Base-by-base conservation (phyloP, 495 filamentous ascomycete genomes). In the Viridothelium virens region DNA sequence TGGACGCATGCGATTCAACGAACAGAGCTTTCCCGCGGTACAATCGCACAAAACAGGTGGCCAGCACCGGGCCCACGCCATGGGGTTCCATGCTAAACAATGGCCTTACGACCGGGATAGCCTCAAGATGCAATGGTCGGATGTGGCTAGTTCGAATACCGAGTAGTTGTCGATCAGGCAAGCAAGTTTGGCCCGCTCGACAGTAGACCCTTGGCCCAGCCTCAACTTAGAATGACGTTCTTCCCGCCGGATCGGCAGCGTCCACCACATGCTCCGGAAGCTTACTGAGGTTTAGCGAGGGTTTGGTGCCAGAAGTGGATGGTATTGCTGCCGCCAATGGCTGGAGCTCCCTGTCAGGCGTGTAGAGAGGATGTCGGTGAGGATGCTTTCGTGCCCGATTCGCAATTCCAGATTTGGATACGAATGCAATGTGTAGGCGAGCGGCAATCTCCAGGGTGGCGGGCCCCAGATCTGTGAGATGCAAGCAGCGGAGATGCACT, bases 151-250 rank as follows among this genome's bases (percentile, higher is more conserved):
- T 4, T 31, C 25, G 53, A 31, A 33, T 59, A 36, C 53, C 53
- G 31, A 59, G 53, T 59, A 59, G 53, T 59, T 4, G 53, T 33
- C 53, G 53, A 59, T 59, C 53, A 59, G 36, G 53, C 53, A 59
- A 53, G 48, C 48, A 53, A 59, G 25, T 36, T 59, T 59, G 36
- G 53, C 36, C 25, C 53, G 25, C 6, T 33, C 31, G 18, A 59
- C 33, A n/a, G 11, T n/a, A 59, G 53, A 59, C 53, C 53, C 53
- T 59, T 33, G 53, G 36, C 53, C 53, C 36, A 59, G 53, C 53
- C 53, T 59, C 31, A 59, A 59, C 53, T 59, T 59, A 59, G 31
- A 59, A 59, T 59, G 53, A 59, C 53, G 53, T 59, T 59, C 25
- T 36, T 59, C 5, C 18, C 6, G 25, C 31, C 6, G 53, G 25